phyloP scores from a whole-genome alignment of 2,329 filamentous ascomycete genomes.

The Anisogramma anomala region DNA sequence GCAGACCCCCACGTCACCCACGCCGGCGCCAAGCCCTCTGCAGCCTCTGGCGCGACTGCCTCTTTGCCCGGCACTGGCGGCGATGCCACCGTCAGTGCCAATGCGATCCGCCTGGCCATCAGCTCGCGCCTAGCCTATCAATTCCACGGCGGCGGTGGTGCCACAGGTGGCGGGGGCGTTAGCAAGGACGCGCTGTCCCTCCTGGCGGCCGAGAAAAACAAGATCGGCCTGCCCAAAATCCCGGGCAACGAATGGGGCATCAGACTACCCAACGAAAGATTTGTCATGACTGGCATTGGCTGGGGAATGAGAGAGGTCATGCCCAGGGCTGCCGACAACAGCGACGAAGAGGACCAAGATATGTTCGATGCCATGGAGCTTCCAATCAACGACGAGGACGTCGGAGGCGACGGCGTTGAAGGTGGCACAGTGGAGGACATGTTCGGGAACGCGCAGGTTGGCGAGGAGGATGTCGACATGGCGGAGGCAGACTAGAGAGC shows the following conservation, averaged over 20 bases:
- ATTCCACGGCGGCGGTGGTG: slow-evolving; percentile 46
- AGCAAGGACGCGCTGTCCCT: slow-evolving; percentile 69
- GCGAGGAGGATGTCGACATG: slow-evolving; percentile 26
- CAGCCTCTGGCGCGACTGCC: slow-evolving; percentile 36
- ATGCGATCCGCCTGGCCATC: slow-evolving; percentile 63
- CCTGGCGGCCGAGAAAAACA: slow-evolving; percentile 60
- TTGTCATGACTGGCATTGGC: slow-evolving; percentile 53
- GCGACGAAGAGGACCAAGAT: slow-evolving; percentile 27
- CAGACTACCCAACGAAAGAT: slow-evolving; percentile 54
- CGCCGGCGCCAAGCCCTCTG: slow-evolving; percentile 41
- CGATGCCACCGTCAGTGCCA: slow-evolving; percentile 49
- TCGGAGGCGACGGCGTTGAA: slow-evolving; percentile 37
- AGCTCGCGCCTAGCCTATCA: slow-evolving; percentile 56
- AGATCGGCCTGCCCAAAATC: slow-evolving; percentile 51
- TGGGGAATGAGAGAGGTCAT: slow-evolving; percentile 54
- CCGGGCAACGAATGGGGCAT: slow-evolving; percentile 56
- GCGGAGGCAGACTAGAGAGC: slow-evolving; percentile 19
- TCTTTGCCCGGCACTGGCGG: slow-evolving; percentile 31
- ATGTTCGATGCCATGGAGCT: slow-evolving; percentile 37
- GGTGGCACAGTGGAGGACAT: slow-evolving; percentile 41
- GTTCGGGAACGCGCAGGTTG: slow-evolving; percentile 20
- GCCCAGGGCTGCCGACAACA: slow-evolving; percentile 35
- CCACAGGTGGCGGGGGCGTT: slow-evolving; percentile 35
- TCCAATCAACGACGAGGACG: slow-evolving; percentile 26
- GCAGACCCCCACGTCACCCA: slow-evolving; percentile 56